Evolutionary conservation across 257 asterid genomes (phyloP).

Genomic region (Apocynum venetum): DNA sequence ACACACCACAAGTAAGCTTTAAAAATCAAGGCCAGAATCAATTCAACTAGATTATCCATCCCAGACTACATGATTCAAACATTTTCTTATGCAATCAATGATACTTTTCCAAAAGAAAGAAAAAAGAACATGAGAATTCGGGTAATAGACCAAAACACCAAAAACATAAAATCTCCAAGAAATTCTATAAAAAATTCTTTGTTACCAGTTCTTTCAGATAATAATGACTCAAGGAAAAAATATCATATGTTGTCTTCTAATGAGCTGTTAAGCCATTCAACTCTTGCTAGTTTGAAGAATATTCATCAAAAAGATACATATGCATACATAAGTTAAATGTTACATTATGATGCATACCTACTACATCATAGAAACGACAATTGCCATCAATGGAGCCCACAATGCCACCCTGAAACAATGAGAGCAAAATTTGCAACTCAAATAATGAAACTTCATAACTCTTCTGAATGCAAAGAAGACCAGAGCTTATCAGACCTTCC

Average conservation of each 20-base stretch:
- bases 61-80: background rate
- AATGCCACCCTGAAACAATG: slow-evolving; percentile 62
- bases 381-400: slow-evolving; percentile 85
- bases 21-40: background rate
- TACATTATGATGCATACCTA: slow-evolving; percentile 39
- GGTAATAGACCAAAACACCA: background rate
- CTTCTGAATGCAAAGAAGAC: background rate
- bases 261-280: background rate
- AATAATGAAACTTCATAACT: background rate
- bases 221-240: background rate
- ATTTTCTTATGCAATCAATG: background rate
- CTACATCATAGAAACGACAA: slow-evolving; percentile 59
- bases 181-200: background rate
- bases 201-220: background rate
- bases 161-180: background rate
- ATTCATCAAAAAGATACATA: background rate
- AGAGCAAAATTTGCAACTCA: slow-evolving; percentile 8
- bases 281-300: background rate
- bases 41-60: background rate
- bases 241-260: background rate
- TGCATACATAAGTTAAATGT: background rate
- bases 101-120: background rate
- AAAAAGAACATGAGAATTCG: background rate
- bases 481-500: slow-evolving; percentile 46
- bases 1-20: background rate